These are phyloP conservation scores for Macrocybe gigantea DNA, from an alignment of 768 basidiomycete genomes.

Conservation along the genomic window DNA sequence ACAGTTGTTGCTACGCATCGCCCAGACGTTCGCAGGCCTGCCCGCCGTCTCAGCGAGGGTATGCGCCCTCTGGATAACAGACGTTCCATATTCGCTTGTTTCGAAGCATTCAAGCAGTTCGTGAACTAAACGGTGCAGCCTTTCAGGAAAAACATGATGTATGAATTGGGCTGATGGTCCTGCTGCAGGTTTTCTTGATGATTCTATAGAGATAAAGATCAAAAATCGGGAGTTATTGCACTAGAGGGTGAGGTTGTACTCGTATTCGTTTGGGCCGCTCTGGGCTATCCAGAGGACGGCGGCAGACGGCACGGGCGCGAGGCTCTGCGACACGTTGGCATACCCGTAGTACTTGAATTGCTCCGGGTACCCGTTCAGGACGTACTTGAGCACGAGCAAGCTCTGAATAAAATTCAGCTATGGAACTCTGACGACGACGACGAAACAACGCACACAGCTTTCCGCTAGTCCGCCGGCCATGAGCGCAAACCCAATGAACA, in stretches of 20 bases:
- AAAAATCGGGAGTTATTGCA: too few relatives aligned
- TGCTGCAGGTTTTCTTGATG: too few relatives aligned
- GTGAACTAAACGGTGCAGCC: not conserved
- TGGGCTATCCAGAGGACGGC: constrained; percentile 92
- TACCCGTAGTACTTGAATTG: constrained; percentile 89
- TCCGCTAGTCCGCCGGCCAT: constrained; percentile 99
- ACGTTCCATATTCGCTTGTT: constrained; percentile 18
- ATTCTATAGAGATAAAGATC: too few relatives aligned
- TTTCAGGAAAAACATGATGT: too few relatives aligned
- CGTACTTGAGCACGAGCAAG: constrained; percentile 85
- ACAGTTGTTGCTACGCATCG: constrained; percentile 5
- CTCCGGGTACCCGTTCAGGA: constrained; percentile 64
- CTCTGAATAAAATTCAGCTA: constrained; percentile 43
- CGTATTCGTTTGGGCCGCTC: constrained; percentile 80
- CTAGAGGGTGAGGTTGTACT: constrained; percentile 82
- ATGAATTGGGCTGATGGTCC: too few relatives aligned
- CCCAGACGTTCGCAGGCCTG: constrained; percentile 11
- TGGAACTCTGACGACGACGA: not conserved
- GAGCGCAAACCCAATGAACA: constrained; percentile 94
- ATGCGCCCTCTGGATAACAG: constrained; percentile 26
- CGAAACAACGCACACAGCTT: constrained; percentile 67
- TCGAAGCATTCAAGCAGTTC: constrained; percentile 23
- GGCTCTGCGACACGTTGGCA: constrained; percentile 93
- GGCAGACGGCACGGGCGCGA: constrained; percentile 77
- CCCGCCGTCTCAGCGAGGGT: constrained; percentile 16